A percentile compares a stretch with the other conserved stretches of the same genome.
Evolutionary conservation across 2,329 filamentous ascomycete species (phyloP).

Genomic region (Coniochaeta sp.): DNA sequence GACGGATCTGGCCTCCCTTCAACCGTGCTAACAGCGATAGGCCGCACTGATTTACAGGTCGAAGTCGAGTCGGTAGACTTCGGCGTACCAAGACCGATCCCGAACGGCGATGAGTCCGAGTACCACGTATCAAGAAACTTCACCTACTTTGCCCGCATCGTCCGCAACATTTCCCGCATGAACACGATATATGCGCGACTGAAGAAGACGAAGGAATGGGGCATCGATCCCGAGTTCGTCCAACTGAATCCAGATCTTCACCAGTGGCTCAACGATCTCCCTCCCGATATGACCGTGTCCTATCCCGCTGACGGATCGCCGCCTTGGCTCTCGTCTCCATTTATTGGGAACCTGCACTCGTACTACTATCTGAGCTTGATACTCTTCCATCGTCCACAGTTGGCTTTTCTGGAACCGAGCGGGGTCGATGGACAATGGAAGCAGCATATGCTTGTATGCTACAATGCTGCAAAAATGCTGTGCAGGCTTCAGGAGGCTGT

Average conservation of each 20-base stretch:
- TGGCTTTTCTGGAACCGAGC: conserved; percentile 70
- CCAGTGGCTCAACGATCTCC: conserved; percentile 69
- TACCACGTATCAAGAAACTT: conserved; percentile 77
- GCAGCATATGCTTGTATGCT: conserved; percentile 79
- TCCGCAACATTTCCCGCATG: conserved; percentile 71
- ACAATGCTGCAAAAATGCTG: conserved; percentile 74
- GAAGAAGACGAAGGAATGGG: conserved; percentile 74
- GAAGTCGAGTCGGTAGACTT: conserved; percentile 71
- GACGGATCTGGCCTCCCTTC: neutral
- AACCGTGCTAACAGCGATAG: conserved; percentile 27
- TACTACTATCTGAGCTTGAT: conserved; percentile 85
- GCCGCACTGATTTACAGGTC: conserved; percentile 72
- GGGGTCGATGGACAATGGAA: conserved; percentile 71
- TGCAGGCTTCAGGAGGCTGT: conserved; percentile 84
- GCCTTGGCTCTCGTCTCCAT: conserved; percentile 81
- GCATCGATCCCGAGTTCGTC: conserved; percentile 74
- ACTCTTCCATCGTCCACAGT: conserved; percentile 79
- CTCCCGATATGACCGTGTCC: conserved; percentile 67
- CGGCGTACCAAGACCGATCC: conserved; percentile 52
- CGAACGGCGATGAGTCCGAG: conserved; percentile 67
- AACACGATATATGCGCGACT: conserved; percentile 67
- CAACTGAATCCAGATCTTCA: conserved; percentile 71
- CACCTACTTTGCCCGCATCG: conserved; percentile 69
- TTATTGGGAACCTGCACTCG: conserved; percentile 80
- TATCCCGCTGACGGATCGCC: conserved; percentile 73